Percentiles rank a stretch among this genome's conserved stretches.
Evolutionary conservation across 169 alveolate species (phyloP).

Genomic region (Cryptosporidium baileyi): DNA sequence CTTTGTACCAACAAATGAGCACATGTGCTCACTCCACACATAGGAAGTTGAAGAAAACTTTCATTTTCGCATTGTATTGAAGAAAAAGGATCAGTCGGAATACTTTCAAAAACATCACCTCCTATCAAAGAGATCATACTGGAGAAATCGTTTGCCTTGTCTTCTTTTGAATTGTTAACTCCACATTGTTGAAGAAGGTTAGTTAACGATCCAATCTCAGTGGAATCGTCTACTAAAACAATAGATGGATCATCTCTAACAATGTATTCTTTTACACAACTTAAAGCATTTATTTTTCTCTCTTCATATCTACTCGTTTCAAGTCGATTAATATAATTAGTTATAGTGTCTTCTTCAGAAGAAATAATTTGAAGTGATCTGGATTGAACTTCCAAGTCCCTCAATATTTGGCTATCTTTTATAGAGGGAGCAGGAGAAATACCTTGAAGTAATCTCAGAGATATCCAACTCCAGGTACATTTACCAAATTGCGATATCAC

Average conservation of each 20-base stretch:
- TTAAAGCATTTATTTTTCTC: conserved; percentile 23
- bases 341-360: conserved; percentile 27
- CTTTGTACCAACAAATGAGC: conserved; percentile 40
- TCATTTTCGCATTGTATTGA: conserved; percentile 48
- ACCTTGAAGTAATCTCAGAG: conserved; percentile 17
- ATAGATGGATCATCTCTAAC: conserved; percentile 61
- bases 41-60: conserved; percentile 44
- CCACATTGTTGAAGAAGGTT: conserved; percentile 68
- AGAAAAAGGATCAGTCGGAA: background rate
- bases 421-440: conserved; percentile 4
- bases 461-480: conserved; percentile 43
- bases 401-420: conserved; percentile 44
- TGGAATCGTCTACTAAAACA: conserved; percentile 64
- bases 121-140: conserved; percentile 16
- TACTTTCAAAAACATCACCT: background rate
- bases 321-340: conserved; percentile 28
- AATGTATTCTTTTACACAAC: conserved; percentile 21
- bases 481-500: conserved; percentile 35
- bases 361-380: conserved; percentile 60
- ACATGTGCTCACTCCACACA: conserved; percentile 57
- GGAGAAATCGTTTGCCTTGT: conserved; percentile 1
- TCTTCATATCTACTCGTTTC: conserved; percentile 69
- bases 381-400: conserved; percentile 60
- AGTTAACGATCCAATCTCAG: conserved; percentile 54
- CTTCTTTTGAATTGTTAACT: conserved; percentile 14